A percentile compares a stretch with the other conserved stretches of the same genome.
phyloP scores from a whole-genome alignment of 257 asterid species.

The Marsdenia floribunda region DNA sequence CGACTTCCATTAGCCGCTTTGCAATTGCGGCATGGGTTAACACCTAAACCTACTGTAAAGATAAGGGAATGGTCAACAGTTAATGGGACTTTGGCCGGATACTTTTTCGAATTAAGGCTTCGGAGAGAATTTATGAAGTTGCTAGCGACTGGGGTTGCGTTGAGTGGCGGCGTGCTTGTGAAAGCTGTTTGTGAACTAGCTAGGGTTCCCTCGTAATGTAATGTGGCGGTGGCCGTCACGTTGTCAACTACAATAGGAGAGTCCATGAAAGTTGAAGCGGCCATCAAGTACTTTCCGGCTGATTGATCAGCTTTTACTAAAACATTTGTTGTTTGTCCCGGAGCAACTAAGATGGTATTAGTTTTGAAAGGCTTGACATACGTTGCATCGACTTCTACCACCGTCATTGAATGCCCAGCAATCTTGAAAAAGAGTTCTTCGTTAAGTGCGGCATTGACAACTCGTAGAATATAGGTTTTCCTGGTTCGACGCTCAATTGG shows the following conservation, averaged over 20 bases:
- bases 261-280: slow-evolving; percentile 78
- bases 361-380: slow-evolving; percentile 84
- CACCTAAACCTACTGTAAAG: slow-evolving; percentile 62
- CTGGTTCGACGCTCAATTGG: slow-evolving; percentile 53
- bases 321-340: slow-evolving; percentile 88
- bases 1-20: slow-evolving; percentile 64
- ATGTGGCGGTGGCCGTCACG: slow-evolving; percentile 70
- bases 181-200: slow-evolving; percentile 33
- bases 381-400: slow-evolving; percentile 85
- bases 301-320: slow-evolving; percentile 45
- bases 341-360: slow-evolving; percentile 61
- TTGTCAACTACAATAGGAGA: slow-evolving; percentile 62
- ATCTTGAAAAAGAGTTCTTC: slow-evolving; percentile 87
- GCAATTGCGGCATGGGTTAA: slow-evolving; percentile 71
- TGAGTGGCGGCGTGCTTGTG: slow-evolving; percentile 47
- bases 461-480: slow-evolving; percentile 67
- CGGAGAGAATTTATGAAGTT: slow-evolving; percentile 46
- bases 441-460: slow-evolving; percentile 84
- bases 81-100: slow-evolving; percentile 66
- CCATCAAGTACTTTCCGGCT: slow-evolving; percentile 59
- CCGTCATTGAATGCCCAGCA: slow-evolving; percentile 78
- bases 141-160: slow-evolving; percentile 71
- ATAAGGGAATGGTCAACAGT: slow-evolving; percentile 57
- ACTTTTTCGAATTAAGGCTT: slow-evolving; percentile 57
- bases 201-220: slow-evolving; percentile 68